Conservation (phyloP, 345 rosid species). For the Brassica carinata region DNA sequence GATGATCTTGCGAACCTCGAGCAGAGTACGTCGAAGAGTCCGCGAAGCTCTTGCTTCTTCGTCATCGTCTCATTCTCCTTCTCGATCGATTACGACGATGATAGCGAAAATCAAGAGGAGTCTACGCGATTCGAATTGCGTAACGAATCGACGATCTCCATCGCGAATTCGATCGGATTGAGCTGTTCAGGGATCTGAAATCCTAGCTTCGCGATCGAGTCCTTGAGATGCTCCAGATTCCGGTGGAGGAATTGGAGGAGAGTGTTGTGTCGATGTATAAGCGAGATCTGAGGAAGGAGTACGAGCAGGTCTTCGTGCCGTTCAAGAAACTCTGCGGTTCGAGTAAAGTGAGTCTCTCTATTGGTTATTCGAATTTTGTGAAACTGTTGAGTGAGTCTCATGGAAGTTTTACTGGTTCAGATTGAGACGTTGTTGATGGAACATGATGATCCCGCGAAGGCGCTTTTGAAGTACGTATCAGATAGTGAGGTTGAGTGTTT, state of each 20-base stretch:
- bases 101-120: neutral
- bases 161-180: constrained; percentile 73
- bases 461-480: constrained; percentile 54
- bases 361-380: constrained; percentile 36
- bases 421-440: constrained; percentile 73
- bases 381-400: neutral
- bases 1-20: constrained; percentile 79
- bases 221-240: constrained; percentile 62
- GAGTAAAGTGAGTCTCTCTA: constrained; percentile 34
- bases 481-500: constrained; percentile 55
- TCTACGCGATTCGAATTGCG: constrained; percentile 41
- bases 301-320: constrained; percentile 53
- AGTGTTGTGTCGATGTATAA: constrained; percentile 64
- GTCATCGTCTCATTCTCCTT: constrained; percentile 6
- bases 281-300: constrained; percentile 54
- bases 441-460: constrained; percentile 64
- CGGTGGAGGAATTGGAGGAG: constrained; percentile 63
- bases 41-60: constrained; percentile 5
- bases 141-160: constrained; percentile 68
- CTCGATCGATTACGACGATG: constrained; percentile 20
- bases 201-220: constrained; percentile 58
- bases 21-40: constrained; percentile 52
- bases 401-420: constrained; percentile 38
- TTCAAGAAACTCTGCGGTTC: constrained; percentile 56
- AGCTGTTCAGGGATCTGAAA: constrained; percentile 68